Percentiles rank a stretch among this genome's conserved stretches.
Conservation (phyloP, 2,329 filamentous ascomycete genomes). For the Ophiostoma pallidulum region DNA sequence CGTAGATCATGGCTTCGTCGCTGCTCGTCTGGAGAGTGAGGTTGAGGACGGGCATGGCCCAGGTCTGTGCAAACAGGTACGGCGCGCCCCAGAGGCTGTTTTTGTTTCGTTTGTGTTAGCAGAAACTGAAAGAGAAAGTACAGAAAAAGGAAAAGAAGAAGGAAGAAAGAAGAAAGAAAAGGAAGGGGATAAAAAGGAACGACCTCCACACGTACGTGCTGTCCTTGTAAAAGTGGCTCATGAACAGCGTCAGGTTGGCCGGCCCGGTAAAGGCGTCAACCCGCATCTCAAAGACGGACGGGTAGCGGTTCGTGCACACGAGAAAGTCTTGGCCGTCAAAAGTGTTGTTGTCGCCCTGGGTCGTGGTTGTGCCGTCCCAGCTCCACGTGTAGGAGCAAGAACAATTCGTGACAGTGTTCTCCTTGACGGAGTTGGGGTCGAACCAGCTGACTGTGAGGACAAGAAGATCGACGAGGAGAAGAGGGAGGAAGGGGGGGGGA, state of each 20-base stretch:
- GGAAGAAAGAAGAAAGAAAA: too few relatives aligned
- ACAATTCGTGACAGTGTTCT: conserved; percentile 21
- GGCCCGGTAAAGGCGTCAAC: conserved; percentile 18
- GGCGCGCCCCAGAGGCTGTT: conserved; percentile 12
- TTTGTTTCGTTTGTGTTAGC: too few relatives aligned
- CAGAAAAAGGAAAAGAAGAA: too few relatives aligned
- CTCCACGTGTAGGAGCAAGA: conserved; percentile 18
- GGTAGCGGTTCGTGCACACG: conserved; percentile 6
- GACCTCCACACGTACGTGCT: conserved; percentile 18
- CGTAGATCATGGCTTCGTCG: too few relatives aligned
- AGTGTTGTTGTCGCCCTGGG: conserved; percentile 12
- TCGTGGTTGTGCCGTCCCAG: conserved; percentile 19
- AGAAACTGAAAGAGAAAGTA: too few relatives aligned
- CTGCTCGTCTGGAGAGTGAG: too few relatives aligned
- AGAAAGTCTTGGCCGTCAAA: conserved; percentile 6
- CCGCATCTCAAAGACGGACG: conserved; percentile 19
- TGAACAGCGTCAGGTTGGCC: conserved; percentile 19
- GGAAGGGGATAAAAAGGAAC: background rate
- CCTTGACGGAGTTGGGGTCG: conserved; percentile 22
- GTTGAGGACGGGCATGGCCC: conserved; percentile 8
- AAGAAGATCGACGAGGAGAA: background rate
- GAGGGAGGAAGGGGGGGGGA: background rate
- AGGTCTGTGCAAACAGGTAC: conserved; percentile 13
- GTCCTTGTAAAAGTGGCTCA: conserved; percentile 22
- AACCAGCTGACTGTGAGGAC: conserved; percentile 19